Conservation (phyloP, 2,329 filamentous ascomycete genomes). For the Penicillium sp. region DNA sequence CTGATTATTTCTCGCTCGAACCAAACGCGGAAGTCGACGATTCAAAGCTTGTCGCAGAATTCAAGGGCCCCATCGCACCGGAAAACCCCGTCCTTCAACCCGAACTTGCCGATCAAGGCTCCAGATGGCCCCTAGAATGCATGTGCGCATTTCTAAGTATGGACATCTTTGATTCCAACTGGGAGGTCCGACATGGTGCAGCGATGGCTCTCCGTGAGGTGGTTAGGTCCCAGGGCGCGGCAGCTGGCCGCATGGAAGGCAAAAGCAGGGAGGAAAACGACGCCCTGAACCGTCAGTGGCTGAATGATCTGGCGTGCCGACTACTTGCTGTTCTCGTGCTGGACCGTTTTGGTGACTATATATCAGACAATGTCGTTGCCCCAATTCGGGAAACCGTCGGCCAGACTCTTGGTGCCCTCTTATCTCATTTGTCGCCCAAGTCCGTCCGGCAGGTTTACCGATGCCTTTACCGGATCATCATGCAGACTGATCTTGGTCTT, state of each 20-base stretch:
- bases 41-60: constrained; percentile 87
- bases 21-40: constrained; percentile 78
- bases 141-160: constrained; percentile 91
- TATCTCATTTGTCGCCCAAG: constrained; percentile 73
- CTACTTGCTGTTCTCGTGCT: constrained; percentile 95
- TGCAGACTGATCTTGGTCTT: constrained; percentile 75
- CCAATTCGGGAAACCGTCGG: constrained; percentile 94
- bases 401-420: constrained; percentile 81
- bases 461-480: constrained; percentile 82
- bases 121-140: constrained; percentile 90
- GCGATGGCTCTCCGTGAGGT: constrained; percentile 93
- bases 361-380: constrained; percentile 93
- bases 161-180: constrained; percentile 86
- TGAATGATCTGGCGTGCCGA: constrained; percentile 91
- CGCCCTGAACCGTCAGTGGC: constrained; percentile 72
- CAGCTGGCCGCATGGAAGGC: constrained; percentile 71
- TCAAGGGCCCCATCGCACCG: constrained; percentile 75
- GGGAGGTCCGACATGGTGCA: constrained; percentile 94
- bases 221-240: constrained; percentile 81
- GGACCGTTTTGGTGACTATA: constrained; percentile 95
- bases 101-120: constrained; percentile 69
- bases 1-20: constrained; percentile 89
- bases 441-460: constrained; percentile 82
- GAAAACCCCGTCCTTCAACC: constrained; percentile 83
- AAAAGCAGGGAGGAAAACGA: constrained; percentile 73